Evolutionary conservation across 495 filamentous ascomycete species (phyloP), one percentile per base, ranked within the genome.

Genomic region (Sordaria brevicollis): DNA sequence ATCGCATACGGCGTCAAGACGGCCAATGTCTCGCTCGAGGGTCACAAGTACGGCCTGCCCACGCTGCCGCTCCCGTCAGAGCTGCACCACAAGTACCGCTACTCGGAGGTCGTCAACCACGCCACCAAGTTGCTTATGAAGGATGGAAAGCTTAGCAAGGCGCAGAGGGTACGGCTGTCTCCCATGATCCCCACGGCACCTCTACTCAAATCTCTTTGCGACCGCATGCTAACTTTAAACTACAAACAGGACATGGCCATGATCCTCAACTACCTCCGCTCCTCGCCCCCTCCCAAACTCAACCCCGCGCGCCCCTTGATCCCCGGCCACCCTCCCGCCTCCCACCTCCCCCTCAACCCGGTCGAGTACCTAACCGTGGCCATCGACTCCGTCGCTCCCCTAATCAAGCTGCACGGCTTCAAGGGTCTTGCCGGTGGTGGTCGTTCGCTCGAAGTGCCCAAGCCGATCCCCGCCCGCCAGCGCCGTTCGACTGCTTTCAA

Each of bases 331-430:
- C 93, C 93, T 2, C 89, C 93, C 0, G 83, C 91, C 29, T 78
- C 85, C 9, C 89, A 94, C 66, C 87, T 96, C 35, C 91, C 92
- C 8, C 84, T 92, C 21, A 87, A 96, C 81, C 90, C 93, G 10
- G 82, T 93, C 35, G 83, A 87, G 57, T 93, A 93, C 81, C 87
- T 97, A 41, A 91, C 89, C 0, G 81, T 94, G 39, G 93, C 94
- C n/a, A 90, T 99, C 76, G 95, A 99, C 84, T 96, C 93, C 11
- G 90, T 98, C n/a, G 92, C 93, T 13, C 95, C 95, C 25, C 84
- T 99, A 29, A 80, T 98, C 74, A 90, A 90, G 35, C 88, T 98
- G 75, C 86, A 88, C 29, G 83, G 83, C 36, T 86, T 90, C 75
- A 91, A 89, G 79, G 93, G 92, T 73, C 85, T 91, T 37, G 91